These are phyloP conservation scores for Viola odorata DNA, from an alignment of 345 rosid genomes.

Conservation along the genomic window DNA sequence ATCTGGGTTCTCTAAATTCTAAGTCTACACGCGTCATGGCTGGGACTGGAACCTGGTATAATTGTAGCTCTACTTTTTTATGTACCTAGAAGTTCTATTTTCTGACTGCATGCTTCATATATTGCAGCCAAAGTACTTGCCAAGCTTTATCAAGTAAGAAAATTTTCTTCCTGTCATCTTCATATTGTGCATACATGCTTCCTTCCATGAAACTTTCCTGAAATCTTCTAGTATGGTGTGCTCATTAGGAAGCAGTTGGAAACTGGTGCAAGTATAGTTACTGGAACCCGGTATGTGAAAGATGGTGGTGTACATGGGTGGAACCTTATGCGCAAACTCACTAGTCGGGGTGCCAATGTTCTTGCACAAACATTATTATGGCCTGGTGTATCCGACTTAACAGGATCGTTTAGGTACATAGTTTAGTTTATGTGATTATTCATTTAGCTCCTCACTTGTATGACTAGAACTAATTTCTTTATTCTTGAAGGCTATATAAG, in stretches of 20 bases:
- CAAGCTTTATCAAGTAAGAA: constrained; percentile 85
- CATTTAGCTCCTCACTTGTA: background rate
- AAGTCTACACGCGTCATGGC: background rate
- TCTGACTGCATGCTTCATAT: constrained; percentile 13
- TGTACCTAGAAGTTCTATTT: too few species aligned
- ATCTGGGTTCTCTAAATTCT: background rate
- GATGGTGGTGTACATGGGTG: constrained; percentile 96
- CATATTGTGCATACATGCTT: background rate
- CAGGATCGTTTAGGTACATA: constrained; percentile 86
- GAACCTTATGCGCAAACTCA: constrained; percentile 95
- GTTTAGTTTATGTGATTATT: constrained; percentile 3
- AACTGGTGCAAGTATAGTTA: constrained; percentile 87
- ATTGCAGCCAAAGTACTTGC: constrained; percentile 93
- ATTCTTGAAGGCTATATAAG: constrained; percentile 57
- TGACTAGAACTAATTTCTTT: constrained; percentile 11
- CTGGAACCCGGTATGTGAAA: constrained; percentile 83
- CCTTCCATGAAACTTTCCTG: constrained; percentile 13
- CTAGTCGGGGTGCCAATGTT: constrained; percentile 97
- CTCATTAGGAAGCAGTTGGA: constrained; percentile 72
- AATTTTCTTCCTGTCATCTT: background rate
- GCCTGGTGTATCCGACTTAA: constrained; percentile 97
- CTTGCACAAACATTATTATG: constrained; percentile 91
- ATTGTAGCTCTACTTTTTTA: background rate
- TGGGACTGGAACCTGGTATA: background rate
- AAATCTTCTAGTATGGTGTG: constrained; percentile 1